These are phyloP conservation scores for Candida taoyuanica DNA, from an alignment of 805 yeast species.

Conservation along the genomic window DNA sequence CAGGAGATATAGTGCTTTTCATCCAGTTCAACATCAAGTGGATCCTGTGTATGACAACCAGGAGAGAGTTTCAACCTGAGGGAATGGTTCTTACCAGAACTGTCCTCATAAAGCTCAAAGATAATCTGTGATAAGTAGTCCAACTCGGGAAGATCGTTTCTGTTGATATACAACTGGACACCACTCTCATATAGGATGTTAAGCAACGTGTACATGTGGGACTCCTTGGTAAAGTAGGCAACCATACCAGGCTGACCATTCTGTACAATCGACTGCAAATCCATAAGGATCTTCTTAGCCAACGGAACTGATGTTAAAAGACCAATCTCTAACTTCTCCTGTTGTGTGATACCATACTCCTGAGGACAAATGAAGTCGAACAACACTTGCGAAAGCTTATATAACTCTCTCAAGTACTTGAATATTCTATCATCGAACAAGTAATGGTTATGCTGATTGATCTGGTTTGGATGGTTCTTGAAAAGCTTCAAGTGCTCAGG, in stretches of 20 bases:
- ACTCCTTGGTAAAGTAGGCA: slow-evolving; percentile 92
- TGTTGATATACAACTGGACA: slow-evolving; percentile 89
- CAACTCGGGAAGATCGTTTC: slow-evolving; percentile 93
- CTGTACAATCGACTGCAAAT: slow-evolving; percentile 72
- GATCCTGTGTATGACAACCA: slow-evolving; percentile 98
- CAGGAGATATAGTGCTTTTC: slow-evolving; percentile 96
- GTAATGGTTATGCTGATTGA: slow-evolving; percentile 33
- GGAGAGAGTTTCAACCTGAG: slow-evolving; percentile 91
- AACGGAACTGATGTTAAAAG: slow-evolving; percentile 88
- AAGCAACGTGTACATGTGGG: slow-evolving; percentile 89
- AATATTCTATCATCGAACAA: slow-evolving; percentile 76
- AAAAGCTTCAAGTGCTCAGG: slow-evolving; percentile 28
- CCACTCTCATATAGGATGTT: slow-evolving; percentile 90
- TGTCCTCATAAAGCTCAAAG: slow-evolving; percentile 88
- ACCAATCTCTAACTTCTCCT: slow-evolving; percentile 95
- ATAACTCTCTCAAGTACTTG: slow-evolving; percentile 79
- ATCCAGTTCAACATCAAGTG: slow-evolving; percentile 93
- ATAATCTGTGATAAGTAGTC: slow-evolving; percentile 93
- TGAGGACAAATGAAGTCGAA: slow-evolving; percentile 98
- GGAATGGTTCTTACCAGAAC: slow-evolving; percentile 75
- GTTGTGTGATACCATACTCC: slow-evolving; percentile 94
- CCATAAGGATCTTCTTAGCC: slow-evolving; percentile 79
- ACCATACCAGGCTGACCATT: slow-evolving; percentile 80
- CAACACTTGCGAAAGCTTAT: slow-evolving; percentile 83
- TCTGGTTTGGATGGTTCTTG: slow-evolving; percentile 14